Evolutionary conservation across 768 basidiomycete species (phyloP).

Genomic region (Lentinula sp.): DNA sequence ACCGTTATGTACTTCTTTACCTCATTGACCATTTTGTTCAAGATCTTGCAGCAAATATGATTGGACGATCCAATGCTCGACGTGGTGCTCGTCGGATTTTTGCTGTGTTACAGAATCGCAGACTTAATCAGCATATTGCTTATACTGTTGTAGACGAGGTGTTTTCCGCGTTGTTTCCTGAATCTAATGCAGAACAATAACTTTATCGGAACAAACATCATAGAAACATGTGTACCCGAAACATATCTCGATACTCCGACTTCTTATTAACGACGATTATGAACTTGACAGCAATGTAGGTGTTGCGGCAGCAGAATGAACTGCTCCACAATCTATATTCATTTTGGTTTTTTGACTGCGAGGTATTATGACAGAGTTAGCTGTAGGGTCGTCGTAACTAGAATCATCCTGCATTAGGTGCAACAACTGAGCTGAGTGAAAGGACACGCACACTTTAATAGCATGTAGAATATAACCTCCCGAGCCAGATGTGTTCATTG

Average conservation of each 20-base stretch:
- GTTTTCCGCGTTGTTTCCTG: slow-evolving; percentile 57
- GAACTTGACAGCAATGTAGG: neutral
- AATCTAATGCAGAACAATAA: slow-evolving; percentile 19
- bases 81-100: slow-evolving; percentile 91
- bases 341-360: slow-evolving; percentile 28
- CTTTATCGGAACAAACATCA: neutral
- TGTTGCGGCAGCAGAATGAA: neutral
- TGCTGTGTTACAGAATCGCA: slow-evolving; percentile 86
- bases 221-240: neutral
- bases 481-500: slow-evolving; percentile 84
- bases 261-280: neutral
- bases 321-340: neutral
- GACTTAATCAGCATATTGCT: slow-evolving; percentile 91
- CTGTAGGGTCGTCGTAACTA: slow-evolving; percentile 63
- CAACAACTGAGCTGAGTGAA: neutral
- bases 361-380: slow-evolving; percentile 47
- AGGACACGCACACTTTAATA: slow-evolving; percentile 70
- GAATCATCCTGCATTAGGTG: neutral
- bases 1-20: neutral
- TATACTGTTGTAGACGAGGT: slow-evolving; percentile 91
- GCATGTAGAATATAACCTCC: slow-evolving; percentile 85
- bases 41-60: slow-evolving; percentile 98
- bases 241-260: neutral
- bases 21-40: slow-evolving; percentile 1
- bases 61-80: slow-evolving; percentile 92